Evolutionary conservation across 768 basidiomycete genomes (phyloP), one percentile per base, ranked within the genome.

Genomic region (Coprinellus aureogranulatus): DNA sequence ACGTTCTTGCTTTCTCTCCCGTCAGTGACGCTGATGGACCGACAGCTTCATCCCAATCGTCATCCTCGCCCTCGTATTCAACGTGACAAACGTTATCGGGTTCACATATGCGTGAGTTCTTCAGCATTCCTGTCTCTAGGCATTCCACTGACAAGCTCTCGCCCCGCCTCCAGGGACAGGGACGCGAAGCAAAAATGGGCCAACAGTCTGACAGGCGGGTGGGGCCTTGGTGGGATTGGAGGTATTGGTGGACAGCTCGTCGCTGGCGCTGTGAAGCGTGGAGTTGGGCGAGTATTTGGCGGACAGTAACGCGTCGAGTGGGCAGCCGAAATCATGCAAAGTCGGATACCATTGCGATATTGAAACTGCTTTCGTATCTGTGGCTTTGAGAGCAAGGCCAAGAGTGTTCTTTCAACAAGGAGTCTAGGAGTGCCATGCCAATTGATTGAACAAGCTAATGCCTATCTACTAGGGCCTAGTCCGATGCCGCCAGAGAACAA

Each of bases 171-270:
- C 65, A 90, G 89, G 47, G 94, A 96, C 68, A 86, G 94, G 50
- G 96, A 98, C 65, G 92, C 96, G 26, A 97, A 97, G 71, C 84
- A 88, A 64, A 84, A 86, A 53, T 98, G 93, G 96, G 93, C 94
- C 2, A 87, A 83, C 58, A 81, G 78, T 26, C 79, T 91, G 18
- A 82, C 84, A 12, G 78, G 86, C n/a, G 82, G 82, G 2, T 91
- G 91, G 87, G 77, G 81, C 52, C 72, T 90, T 63, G 51, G 28
- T 4, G 87, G 87, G 14, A 68, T 94, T 26, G 89, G 92, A 27
- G 89, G 94, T 0, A 70, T 98, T 45, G 92, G 94, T 1, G 91
- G 94, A 2, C 88, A 91, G 64, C 73, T 99, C 49, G 73, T 98
- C 23, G 84, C 87, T 2, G 86, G 93, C 1, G 85, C 90, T 4